These are phyloP conservation scores for Puccinia horiana DNA, from an alignment of 1,284 basidiomycete species.

Conservation along the genomic window DNA sequence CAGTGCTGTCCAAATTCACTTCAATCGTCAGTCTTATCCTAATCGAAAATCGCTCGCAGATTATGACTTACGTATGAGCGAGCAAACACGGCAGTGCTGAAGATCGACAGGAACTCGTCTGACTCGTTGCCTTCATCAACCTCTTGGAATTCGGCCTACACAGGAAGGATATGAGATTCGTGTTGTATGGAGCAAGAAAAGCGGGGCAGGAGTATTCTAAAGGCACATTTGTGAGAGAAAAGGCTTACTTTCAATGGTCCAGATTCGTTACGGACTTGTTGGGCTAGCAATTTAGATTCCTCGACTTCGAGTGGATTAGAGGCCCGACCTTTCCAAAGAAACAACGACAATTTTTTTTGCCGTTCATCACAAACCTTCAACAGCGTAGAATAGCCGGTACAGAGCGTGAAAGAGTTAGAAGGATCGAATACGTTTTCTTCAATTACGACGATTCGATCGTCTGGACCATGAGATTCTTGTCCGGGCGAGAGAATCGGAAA, in stretches of 20 bases:
- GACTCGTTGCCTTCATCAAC: constrained; percentile 27
- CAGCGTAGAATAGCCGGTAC: constrained; percentile 22
- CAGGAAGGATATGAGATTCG: background rate
- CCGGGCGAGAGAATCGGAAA: background rate
- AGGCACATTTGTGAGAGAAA: no score
- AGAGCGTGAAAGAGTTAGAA: background rate
- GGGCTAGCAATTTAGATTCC: constrained; percentile 18
- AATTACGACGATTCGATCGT: background rate
- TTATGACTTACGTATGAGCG: constrained; percentile 28
- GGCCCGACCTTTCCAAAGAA: constrained; percentile 33
- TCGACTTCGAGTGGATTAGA: constrained; percentile 3
- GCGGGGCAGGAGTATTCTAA: background rate
- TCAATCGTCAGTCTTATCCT: background rate
- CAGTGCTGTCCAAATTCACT: constrained; percentile 18
- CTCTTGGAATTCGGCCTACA: background rate
- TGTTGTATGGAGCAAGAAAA: background rate
- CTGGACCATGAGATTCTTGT: background rate
- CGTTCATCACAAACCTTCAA: constrained; percentile 8
- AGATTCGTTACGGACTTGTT: constrained; percentile 23
- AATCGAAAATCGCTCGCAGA: background rate
- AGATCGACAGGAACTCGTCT: constrained; percentile 7
- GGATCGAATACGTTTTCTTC: constrained; percentile 8
- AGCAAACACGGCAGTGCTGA: background rate
- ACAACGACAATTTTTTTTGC: constrained; percentile 6
- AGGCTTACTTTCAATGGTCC: background rate